Evolutionary conservation across 495 filamentous ascomycete genomes (phyloP), one percentile per base, ranked within the genome.

Genomic region (Beverwykella pulmonaria): DNA sequence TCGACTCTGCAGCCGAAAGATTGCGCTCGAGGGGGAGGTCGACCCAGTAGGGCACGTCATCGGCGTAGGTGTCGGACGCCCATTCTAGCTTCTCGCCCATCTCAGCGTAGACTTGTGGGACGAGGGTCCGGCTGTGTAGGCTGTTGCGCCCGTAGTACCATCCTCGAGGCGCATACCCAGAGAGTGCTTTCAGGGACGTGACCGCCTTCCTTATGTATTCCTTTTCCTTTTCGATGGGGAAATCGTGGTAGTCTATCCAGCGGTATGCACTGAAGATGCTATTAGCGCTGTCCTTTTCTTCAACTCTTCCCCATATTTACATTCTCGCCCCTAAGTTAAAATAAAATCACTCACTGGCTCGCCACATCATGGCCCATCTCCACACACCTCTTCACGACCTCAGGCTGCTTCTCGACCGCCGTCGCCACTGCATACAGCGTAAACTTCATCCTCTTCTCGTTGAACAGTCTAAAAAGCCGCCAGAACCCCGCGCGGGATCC

Each of bases 41-140:
- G 8, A 76, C 70, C 77, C 77, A 79, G 60, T 79, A 80, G 8
- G 79, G 79, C 26, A 80, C 53, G 59, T 80, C 79, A 63, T 80
- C 79, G 8, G 75, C 73, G 56, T 79, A 80, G 10, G 70, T 64
- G 59, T 80, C 77, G 4, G 63, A 63, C 14, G 71, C 67, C 77
- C 77, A 80, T 0, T 76, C 59, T 1, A 80, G 59, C 7, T 61
- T 61, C 36, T 73, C 61, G 8, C 69, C 73, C 66, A 74, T 68
- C 63, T 80, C 78, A 27, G 74, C 71, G 59, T 77, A 79, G 10
- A 78, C 75, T 46, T 79, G 71, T 34, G 61, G 73, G 22, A 79
- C 73, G 39, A 80, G 62, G 12, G 75, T 74, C 1, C 72, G 67
- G 3, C 71, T 74, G 9, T 72, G 59, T 6, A 73, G 74, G 1